Percentiles rank a stretch among this genome's conserved stretches.
phyloP scores from a whole-genome alignment of 192 early-diverging fungal species.

The Dimargaris cristalligena region DNA sequence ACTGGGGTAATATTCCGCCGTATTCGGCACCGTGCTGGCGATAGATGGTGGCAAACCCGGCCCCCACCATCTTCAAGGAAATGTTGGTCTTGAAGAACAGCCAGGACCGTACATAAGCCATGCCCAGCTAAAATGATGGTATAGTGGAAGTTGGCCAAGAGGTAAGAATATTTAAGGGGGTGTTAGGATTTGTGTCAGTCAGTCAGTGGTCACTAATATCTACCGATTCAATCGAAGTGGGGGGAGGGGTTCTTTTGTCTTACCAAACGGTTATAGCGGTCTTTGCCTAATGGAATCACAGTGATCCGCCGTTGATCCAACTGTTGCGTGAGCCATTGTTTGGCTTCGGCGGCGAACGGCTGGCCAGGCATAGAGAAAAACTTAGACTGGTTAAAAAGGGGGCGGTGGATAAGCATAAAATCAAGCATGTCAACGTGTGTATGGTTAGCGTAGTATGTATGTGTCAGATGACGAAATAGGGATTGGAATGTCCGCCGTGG shows the following conservation, averaged over 20 bases:
- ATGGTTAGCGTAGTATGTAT: background rate
- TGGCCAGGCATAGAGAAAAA: slow-evolving; percentile 50
- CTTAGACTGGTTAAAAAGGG: slow-evolving; percentile 18
- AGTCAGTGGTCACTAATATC: background rate
- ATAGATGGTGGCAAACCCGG: slow-evolving; percentile 40
- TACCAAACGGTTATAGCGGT: slow-evolving; percentile 45
- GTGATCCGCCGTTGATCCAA: slow-evolving; percentile 26
- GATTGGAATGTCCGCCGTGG: background rate
- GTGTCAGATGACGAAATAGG: background rate
- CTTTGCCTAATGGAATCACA: slow-evolving; percentile 29
- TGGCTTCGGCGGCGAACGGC: slow-evolving; percentile 35
- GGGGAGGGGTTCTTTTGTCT: slow-evolving; percentile 7
- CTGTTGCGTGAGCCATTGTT: slow-evolving; percentile 26
- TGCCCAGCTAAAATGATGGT: slow-evolving; percentile 29
- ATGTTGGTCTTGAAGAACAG: slow-evolving; percentile 32
- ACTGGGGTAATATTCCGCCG: slow-evolving; percentile 22
- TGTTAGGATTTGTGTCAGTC: background rate
- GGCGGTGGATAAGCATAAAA: background rate
- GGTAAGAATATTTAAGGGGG: background rate
- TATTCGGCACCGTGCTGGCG: slow-evolving; percentile 37
- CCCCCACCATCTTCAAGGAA: slow-evolving; percentile 37
- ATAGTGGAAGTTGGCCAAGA: background rate
- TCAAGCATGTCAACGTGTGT: background rate
- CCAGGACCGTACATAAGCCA: slow-evolving; percentile 32
- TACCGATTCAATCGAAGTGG: background rate